Percentiles rank a stretch among this genome's conserved stretches.
Conservation (phyloP, 2,329 filamentous ascomycete genomes). For the Nigrospora osmanthi region DNA sequence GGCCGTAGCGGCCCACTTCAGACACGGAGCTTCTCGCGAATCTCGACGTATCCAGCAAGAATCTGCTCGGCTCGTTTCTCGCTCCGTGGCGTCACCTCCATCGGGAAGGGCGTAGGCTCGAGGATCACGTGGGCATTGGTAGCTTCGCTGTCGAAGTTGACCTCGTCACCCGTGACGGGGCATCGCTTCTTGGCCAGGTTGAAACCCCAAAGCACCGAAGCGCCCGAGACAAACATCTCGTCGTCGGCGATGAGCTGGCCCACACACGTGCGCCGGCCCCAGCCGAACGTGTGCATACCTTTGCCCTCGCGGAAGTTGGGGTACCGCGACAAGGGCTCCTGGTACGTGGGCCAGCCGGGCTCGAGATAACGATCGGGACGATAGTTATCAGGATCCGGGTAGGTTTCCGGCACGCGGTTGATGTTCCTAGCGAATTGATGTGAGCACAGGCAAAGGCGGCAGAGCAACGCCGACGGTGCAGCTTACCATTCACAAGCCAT, state of each 20-base stretch:
- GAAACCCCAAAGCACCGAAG: conserved; percentile 41
- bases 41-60: conserved; percentile 25
- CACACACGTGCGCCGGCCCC: conserved; percentile 54
- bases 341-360: conserved; percentile 54
- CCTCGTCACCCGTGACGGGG: conserved; percentile 29
- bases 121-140: conserved; percentile 46
- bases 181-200: conserved; percentile 31
- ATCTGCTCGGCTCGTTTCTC: conserved; percentile 28
- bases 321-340: conserved; percentile 54
- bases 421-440: conserved; percentile 33
- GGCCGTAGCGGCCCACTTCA: no score
- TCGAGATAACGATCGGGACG: conserved; percentile 57
- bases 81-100: conserved; percentile 34
- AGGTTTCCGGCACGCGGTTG: conserved; percentile 48
- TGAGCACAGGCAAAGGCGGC: neutral
- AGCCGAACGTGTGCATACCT: conserved; percentile 57
- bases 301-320: conserved; percentile 52
- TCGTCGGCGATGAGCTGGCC: conserved; percentile 56
- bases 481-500: conserved; percentile 42
- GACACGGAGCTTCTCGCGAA: conserved; percentile 17
- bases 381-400: conserved; percentile 56
- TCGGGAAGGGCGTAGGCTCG: conserved; percentile 38
- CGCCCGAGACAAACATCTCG: conserved; percentile 44
- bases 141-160: conserved; percentile 39
- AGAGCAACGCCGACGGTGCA: no score